Conservation (phyloP, 108 stramenopile species). For the Pelagomonas calceolata region DNA sequence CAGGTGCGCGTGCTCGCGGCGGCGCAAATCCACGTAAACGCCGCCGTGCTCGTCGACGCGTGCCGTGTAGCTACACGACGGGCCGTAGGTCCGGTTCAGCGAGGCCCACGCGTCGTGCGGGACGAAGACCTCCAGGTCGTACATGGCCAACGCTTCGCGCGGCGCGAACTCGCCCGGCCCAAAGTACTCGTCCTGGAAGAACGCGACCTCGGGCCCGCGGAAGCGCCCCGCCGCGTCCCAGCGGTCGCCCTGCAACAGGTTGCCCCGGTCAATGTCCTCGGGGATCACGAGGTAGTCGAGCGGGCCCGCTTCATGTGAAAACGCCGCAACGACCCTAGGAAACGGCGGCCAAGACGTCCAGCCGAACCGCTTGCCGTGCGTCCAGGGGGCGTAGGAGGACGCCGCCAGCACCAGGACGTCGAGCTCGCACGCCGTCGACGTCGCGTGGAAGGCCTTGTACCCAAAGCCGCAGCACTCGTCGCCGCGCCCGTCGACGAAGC, state of each 20-base stretch:
- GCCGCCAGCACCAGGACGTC: not conserved
- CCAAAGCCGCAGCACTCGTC: constrained; percentile 1
- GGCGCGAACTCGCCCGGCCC: not conserved
- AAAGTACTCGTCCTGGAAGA: not conserved
- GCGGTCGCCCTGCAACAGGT: not conserved
- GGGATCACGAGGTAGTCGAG: not conserved
- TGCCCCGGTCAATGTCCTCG: not conserved
- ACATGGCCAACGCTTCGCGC: not conserved
- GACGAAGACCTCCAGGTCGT: not conserved
- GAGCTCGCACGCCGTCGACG: not conserved
- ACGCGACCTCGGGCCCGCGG: not conserved
- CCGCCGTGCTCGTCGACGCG: constrained; percentile 1
- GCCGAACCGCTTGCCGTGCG: not conserved
- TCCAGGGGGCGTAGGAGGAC: not conserved
- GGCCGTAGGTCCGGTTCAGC: not conserved
- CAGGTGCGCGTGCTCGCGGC: not conserved
- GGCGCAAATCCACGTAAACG: not conserved
- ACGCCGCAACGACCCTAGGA: too few relatives aligned
- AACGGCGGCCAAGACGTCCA: not conserved
- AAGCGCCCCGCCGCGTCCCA: too few relatives aligned
- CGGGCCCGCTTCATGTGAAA: too few relatives aligned
- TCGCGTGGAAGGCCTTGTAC: not conserved
- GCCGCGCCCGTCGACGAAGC: not conserved
- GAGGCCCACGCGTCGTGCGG: not conserved
- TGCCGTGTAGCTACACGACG: not conserved